Conservation (phyloP, 2,329 filamentous ascomycete genomes). For the Talaromyces piceae region DNA sequence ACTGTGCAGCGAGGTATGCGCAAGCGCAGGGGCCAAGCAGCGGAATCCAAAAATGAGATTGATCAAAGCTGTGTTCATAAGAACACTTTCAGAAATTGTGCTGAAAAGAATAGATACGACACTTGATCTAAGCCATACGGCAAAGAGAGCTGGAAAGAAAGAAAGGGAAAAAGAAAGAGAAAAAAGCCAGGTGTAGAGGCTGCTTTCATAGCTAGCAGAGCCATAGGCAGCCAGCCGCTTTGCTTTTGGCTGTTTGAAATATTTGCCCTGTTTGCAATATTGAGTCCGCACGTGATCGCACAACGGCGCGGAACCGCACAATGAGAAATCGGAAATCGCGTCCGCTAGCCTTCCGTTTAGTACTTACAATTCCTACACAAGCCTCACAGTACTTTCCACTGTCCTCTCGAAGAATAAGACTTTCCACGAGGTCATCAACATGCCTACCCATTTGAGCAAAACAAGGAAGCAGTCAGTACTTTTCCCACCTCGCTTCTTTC, state of each 20-base stretch:
- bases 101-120: slow-evolving; percentile 96
- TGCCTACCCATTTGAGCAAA: slow-evolving; percentile 46
- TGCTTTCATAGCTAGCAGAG: slow-evolving; percentile 24
- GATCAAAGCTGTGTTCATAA: slow-evolving; percentile 68
- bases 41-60: slow-evolving; percentile 67
- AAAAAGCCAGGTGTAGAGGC: slow-evolving; percentile 17
- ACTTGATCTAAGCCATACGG: slow-evolving; percentile 77
- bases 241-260: not conserved
- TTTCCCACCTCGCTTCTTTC: not conserved
- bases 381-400: too few species aligned
- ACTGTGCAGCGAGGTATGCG: slow-evolving; percentile 58
- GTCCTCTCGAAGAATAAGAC: too few species aligned
- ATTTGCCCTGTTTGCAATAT: slow-evolving; percentile 5
- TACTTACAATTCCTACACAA: too few species aligned
- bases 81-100: slow-evolving; percentile 88
- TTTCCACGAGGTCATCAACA: too few species aligned
- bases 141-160: slow-evolving; percentile 45
- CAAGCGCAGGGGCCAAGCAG: slow-evolving; percentile 62
- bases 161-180: slow-evolving; percentile 28
- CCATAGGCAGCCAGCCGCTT: not conserved
- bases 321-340: too few species aligned
- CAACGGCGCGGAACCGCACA: not conserved
- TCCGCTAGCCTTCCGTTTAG: not conserved
- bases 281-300: slow-evolving; percentile 5
- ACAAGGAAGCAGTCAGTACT: slow-evolving; percentile 35